Evolutionary conservation across 768 basidiomycete species (phyloP).

Genomic region (Pleurotus salmoneostramineus): DNA sequence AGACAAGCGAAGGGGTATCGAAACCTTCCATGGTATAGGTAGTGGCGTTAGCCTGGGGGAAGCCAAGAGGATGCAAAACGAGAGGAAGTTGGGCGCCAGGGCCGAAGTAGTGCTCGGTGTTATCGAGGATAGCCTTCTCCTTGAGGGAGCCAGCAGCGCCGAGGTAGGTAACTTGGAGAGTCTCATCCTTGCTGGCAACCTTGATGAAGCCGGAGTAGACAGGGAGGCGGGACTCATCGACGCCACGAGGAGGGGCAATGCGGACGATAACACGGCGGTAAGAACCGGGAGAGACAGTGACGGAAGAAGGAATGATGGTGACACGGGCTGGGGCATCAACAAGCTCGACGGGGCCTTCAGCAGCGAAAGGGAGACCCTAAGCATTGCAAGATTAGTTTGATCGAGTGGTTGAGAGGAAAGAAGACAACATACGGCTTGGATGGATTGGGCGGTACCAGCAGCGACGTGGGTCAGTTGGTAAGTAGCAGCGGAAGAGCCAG

Average conservation of each 20-base stretch:
- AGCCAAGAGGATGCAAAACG: constrained; percentile 33
- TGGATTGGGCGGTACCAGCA: constrained; percentile 49
- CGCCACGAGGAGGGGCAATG: constrained; percentile 7
- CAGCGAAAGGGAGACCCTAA: constrained; percentile 36
- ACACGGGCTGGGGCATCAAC: constrained; percentile 13
- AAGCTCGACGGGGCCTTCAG: constrained; percentile 2
- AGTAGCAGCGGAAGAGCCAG: constrained; percentile 21
- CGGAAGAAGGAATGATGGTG: constrained; percentile 5
- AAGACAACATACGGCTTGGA: constrained; percentile 29
- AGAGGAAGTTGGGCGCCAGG: constrained; percentile 35
- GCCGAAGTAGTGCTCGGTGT: neutral
- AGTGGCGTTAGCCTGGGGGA: constrained; percentile 31
- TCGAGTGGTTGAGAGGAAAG: neutral
- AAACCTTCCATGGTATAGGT: constrained; percentile 45
- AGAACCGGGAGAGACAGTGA: constrained; percentile 6
- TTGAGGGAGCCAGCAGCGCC: constrained; percentile 21
- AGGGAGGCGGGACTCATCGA: constrained; percentile 45
- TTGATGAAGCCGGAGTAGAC: constrained; percentile 60
- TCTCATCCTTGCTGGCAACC: constrained; percentile 31
- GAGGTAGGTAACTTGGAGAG: constrained; percentile 40
- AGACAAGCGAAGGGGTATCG: constrained; percentile 38
- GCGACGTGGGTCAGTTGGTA: constrained; percentile 50
- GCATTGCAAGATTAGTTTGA: neutral
- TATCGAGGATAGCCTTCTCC: constrained; percentile 6
- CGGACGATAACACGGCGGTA: neutral